Percentiles rank a stretch among this genome's conserved stretches.
These are phyloP conservation scores for Thinopyrum elongatum DNA, from an alignment of 176 grass and related monocot genomes.

Conservation along the genomic window DNA sequence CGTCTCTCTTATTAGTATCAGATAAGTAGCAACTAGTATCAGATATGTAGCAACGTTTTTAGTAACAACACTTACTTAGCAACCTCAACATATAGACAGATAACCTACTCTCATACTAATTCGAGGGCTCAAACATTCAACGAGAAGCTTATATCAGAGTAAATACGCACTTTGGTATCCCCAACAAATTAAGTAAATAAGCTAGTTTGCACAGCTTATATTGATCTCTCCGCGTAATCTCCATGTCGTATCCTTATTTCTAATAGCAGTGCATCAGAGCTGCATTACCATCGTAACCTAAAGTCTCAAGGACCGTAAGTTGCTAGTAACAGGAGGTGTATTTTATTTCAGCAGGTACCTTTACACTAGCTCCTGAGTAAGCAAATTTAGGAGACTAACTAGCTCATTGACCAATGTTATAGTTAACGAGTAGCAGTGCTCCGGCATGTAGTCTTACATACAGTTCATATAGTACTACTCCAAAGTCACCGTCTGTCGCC, in stretches of 20 bases:
- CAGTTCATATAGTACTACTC: no score
- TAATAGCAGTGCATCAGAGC: background rate
- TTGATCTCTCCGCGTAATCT: background rate
- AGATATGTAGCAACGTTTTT: background rate
- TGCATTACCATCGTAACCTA: background rate
- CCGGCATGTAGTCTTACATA: background rate
- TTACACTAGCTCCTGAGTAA: background rate
- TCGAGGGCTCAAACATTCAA: background rate
- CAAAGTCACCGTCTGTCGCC: no score
- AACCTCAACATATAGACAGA: background rate
- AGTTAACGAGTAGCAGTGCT: background rate
- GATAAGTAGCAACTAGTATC: background rate
- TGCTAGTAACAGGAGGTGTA: background rate
- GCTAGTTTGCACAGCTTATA: background rate
- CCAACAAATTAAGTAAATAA: background rate
- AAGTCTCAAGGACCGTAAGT: background rate
- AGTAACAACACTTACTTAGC: background rate
- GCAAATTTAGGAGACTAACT: no score
- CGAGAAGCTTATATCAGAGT: background rate
- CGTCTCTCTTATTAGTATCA: background rate
- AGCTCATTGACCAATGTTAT: no score
- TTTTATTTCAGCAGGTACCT: background rate
- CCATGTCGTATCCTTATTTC: background rate
- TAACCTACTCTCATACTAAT: background rate
- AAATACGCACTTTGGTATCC: background rate